Percentiles rank a stretch among this genome's conserved stretches.
phyloP scores from a whole-genome alignment of 352 stramenopile genomes.

The Globisporangium cylindrosporum region DNA sequence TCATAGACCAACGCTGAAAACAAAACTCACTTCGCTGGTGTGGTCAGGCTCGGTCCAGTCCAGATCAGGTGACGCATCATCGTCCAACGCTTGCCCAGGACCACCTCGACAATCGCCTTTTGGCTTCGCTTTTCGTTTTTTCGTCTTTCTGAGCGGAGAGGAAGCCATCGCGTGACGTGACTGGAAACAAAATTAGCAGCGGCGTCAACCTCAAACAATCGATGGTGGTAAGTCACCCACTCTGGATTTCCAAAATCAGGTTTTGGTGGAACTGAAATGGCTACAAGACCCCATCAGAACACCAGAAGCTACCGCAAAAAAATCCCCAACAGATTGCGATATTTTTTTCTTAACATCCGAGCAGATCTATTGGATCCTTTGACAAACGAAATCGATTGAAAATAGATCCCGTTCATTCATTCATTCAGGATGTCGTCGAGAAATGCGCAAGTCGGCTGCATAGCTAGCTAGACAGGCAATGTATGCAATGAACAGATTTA shows the following conservation, averaged over 20 bases:
- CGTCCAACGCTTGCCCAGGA: not conserved
- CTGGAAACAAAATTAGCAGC: not conserved
- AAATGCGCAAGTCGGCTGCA: not conserved
- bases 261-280: not conserved
- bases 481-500: not conserved
- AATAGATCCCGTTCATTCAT: not conserved
- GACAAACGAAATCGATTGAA: not conserved
- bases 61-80: conserved; percentile 2
- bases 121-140: not conserved
- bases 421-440: not conserved
- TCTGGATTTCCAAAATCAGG: not conserved
- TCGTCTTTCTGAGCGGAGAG: not conserved
- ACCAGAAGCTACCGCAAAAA: not conserved
- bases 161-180: not conserved
- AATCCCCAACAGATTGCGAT: not conserved
- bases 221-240: not conserved
- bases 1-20: not conserved
- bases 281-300: not conserved
- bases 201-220: not conserved
- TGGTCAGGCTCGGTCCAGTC: not conserved
- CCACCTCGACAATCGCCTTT: not conserved
- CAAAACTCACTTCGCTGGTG: not conserved
- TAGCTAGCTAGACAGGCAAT: not conserved
- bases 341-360: not conserved
- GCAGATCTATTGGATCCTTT: not conserved